phyloP scores from a whole-genome alignment of 1,284 basidiomycete species.

The Trametes versicolor region DNA sequence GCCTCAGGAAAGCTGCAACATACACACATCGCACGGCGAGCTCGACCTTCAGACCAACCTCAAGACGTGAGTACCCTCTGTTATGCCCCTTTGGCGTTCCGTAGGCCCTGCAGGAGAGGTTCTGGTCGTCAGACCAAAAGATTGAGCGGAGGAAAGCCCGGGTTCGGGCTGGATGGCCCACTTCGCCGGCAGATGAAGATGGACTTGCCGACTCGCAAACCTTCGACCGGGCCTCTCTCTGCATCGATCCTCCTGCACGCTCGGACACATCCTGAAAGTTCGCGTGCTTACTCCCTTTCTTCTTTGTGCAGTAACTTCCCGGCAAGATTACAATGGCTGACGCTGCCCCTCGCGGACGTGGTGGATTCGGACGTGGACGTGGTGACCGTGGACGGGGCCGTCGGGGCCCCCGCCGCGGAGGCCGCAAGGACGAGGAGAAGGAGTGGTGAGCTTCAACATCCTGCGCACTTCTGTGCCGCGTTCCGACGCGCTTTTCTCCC shows the following conservation, averaged over 20 bases:
- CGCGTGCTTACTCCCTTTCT: slow-evolving; percentile 16
- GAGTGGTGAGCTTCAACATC: slow-evolving; percentile 86
- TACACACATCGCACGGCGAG: slow-evolving; percentile 41
- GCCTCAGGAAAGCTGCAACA: slow-evolving; percentile 30
- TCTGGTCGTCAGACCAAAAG: slow-evolving; percentile 12
- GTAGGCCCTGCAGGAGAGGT: neutral
- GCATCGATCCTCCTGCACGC: neutral
- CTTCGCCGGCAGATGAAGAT: slow-evolving; percentile 35
- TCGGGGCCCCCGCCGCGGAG: slow-evolving; percentile 93
- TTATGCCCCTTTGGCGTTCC: slow-evolving; percentile 14
- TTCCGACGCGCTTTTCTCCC: slow-evolving; percentile 11
- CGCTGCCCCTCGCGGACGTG: slow-evolving; percentile 74
- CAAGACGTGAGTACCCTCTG: slow-evolving; percentile 51
- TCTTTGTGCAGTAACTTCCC: slow-evolving; percentile 30
- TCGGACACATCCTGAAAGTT: neutral
- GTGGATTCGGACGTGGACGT: slow-evolving; percentile 91
- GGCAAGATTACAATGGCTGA: slow-evolving; percentile 70
- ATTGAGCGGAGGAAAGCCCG: slow-evolving; percentile 9
- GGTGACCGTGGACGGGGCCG: slow-evolving; percentile 87
- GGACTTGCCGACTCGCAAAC: neutral
- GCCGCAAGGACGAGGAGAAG: slow-evolving; percentile 99
- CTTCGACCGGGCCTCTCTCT: neutral
- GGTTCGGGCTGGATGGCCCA: slow-evolving; percentile 33
- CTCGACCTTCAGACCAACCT: slow-evolving; percentile 44
- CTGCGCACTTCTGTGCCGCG: neutral